Evolutionary conservation across 768 basidiomycete genomes (phyloP), one percentile per base, ranked within the genome.

Genomic region (Rhodotorula diobovata): DNA sequence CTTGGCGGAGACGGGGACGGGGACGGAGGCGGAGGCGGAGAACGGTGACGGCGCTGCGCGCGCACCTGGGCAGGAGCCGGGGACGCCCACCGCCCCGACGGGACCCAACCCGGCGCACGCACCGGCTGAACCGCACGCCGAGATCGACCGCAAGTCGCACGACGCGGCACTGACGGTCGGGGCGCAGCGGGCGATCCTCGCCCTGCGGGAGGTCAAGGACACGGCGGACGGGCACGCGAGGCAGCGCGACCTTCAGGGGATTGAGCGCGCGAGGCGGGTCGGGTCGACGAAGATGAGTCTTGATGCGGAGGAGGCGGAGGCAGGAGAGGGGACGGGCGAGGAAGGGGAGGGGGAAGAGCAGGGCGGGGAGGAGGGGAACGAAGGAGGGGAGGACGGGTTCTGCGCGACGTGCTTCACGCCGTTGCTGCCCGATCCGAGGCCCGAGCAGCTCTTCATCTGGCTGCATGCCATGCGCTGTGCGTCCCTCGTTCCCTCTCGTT

Each of bases 391-490:
- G 56, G 59, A 61, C 32, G 67, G 66, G 30, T 96, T 91, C 81
- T 99, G 95, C 79, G 83, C 86, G 2, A 90, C 92, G 78, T 99
- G 95, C 79, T 97, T 90, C 80, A 83, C 96, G 57, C 96, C 96
- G 25, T 81, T 97, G 35, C 88, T 93, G 67, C 91, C 93, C 20
- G 96, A 99, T 81, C 96, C 95, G 4, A 87, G 86, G 77, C 93
- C 94, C 4, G 91, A 93, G 79, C 87, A 87, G 71, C 83, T 98
- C 67, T 97, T 92, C 81, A 98, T 99, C 75, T 99, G 94, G 81
- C 81, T 99, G 78, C 96, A 99, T 77, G 94, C 96, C 37, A 80
- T 90, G 78, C 85, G 85, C 76, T 97, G 72, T 73, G 34, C 23
- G 72, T 66, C 48, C 25, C 2, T 48, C 51, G 0, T 78, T 70